Percentiles rank a stretch among this genome's conserved stretches.
These are phyloP conservation scores for Quercus phellos DNA, from an alignment of 331 rosid species.

Conservation along the genomic window DNA sequence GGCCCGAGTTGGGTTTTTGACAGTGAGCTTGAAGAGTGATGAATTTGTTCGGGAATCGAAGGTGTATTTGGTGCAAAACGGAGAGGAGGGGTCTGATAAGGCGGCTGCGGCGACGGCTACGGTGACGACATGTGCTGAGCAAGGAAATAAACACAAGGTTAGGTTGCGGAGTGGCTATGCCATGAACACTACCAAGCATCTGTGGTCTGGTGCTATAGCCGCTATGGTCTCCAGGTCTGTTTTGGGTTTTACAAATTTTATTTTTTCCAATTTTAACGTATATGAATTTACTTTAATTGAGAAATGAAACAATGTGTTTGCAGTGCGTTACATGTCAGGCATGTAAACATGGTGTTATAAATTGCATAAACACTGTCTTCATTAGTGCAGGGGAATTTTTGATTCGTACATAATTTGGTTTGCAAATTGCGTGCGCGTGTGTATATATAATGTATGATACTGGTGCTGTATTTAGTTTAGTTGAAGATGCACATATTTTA, in stretches of 20 bases:
- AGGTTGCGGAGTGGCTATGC: constrained; percentile 46
- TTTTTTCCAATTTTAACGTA: neutral
- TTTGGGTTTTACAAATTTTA: neutral
- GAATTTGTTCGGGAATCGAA: constrained; percentile 46
- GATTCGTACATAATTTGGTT: neutral
- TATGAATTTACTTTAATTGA: neutral
- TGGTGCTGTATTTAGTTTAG: too few relatives aligned
- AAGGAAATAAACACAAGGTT: constrained; percentile 33
- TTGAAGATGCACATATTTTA: neutral
- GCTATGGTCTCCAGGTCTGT: constrained; percentile 96
- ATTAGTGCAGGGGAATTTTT: neutral
- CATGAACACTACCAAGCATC: constrained; percentile 83
- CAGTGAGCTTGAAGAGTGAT: constrained; percentile 58
- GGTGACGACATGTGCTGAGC: constrained; percentile 15
- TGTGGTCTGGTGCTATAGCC: constrained; percentile 98
- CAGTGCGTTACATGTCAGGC: neutral
- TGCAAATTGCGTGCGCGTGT: neutral
- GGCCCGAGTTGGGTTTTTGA: constrained; percentile 46
- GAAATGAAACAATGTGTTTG: neutral
- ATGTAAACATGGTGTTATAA: neutral
- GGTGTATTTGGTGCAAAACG: constrained; percentile 36
- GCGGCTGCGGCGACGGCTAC: constrained; percentile 10
- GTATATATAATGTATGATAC: neutral
- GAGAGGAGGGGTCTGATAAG: constrained; percentile 40
- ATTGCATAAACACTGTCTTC: neutral